Evolutionary conservation across 495 filamentous ascomycete species (phyloP).

Genomic region (Lophiostoma macrostomum): DNA sequence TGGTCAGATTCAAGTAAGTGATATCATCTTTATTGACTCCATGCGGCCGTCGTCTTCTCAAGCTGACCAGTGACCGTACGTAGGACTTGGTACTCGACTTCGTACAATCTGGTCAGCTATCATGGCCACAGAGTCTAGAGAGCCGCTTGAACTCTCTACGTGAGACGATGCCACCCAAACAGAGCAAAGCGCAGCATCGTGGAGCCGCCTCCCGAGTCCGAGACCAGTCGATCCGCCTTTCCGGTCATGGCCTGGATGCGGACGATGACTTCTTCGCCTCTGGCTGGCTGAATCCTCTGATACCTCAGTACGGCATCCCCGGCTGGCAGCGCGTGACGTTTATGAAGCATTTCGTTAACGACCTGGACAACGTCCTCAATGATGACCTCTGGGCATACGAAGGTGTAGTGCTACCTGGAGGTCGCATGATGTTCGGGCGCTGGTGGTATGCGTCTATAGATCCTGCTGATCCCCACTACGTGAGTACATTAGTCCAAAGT

Average conservation of each 20-base stretch:
- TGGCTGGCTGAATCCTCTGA: slow-evolving; percentile 42
- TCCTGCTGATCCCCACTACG: not conserved
- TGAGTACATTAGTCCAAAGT: not conserved
- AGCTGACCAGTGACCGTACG: no score
- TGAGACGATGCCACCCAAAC: no score
- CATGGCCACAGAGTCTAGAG: slow-evolving; percentile 37
- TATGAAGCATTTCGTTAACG: slow-evolving; percentile 40
- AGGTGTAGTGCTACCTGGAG: slow-evolving; percentile 44
- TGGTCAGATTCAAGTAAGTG: slow-evolving; percentile 11
- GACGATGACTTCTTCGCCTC: slow-evolving; percentile 29
- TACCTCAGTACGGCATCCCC: slow-evolving; percentile 35
- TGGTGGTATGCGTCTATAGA: slow-evolving; percentile 40
- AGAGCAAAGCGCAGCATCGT: slow-evolving; percentile 35
- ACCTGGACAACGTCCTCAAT: slow-evolving; percentile 12
- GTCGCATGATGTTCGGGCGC: slow-evolving; percentile 41
- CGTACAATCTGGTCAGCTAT: not conserved
- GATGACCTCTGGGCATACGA: slow-evolving; percentile 42
- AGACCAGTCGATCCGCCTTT: slow-evolving; percentile 28
- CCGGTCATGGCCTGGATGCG: slow-evolving; percentile 29
- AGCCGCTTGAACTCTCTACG: slow-evolving; percentile 29
- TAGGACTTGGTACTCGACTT: no score
- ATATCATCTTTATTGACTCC: no score
- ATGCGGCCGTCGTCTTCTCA: no score
- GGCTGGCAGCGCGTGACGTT: slow-evolving; percentile 44
- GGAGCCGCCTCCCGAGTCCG: not conserved